Percentiles rank a stretch among this genome's conserved stretches.
Evolutionary conservation across 1,139 yeast genomes (phyloP).

Genomic region (Lodderomyces parapsilosis): DNA sequence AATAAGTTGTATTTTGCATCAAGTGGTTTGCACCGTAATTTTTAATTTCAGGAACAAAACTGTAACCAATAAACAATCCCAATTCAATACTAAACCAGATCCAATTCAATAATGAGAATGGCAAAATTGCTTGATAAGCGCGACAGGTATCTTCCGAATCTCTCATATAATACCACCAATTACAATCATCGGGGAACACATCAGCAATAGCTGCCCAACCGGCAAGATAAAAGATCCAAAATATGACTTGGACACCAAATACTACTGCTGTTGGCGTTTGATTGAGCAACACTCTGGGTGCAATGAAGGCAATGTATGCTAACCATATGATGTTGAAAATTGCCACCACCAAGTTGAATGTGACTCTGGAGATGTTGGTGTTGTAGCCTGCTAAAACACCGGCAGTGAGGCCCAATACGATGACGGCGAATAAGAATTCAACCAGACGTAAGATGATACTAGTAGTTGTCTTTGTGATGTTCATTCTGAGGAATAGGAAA

Average conservation of each 20-base stretch:
- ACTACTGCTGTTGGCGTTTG: slow-evolving; percentile 17
- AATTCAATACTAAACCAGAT: slow-evolving; percentile 24
- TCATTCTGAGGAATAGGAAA: background rate
- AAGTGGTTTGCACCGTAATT: slow-evolving; percentile 8
- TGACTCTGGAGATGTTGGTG: slow-evolving; percentile 16
- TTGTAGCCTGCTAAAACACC: slow-evolving; percentile 17
- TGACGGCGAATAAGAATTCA: slow-evolving; percentile 25
- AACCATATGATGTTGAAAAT: slow-evolving; percentile 25
- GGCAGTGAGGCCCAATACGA: slow-evolving; percentile 27
- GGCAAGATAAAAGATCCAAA: slow-evolving; percentile 26
- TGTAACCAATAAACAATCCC: slow-evolving; percentile 20
- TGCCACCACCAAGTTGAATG: slow-evolving; percentile 22
- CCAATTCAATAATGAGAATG: slow-evolving; percentile 31
- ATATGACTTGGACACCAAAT: slow-evolving; percentile 21
- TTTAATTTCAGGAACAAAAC: slow-evolving; percentile 22
- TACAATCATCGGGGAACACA: slow-evolving; percentile 23
- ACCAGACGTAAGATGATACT: slow-evolving; percentile 11
- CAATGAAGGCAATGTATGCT: slow-evolving; percentile 17
- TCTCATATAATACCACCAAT: slow-evolving; percentile 1
- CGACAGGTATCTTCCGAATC: slow-evolving; percentile 18
- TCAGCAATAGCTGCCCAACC: slow-evolving; percentile 26
- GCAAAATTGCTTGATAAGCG: slow-evolving; percentile 28
- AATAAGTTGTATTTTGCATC: slow-evolving; percentile 6
- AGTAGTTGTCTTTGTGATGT: slow-evolving; percentile 3
- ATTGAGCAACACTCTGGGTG: slow-evolving; percentile 12